Evolutionary conservation across 2,329 filamentous ascomycete genomes (phyloP), one percentile per base, ranked within the genome.

Genomic region (Venturia oleaginea): DNA sequence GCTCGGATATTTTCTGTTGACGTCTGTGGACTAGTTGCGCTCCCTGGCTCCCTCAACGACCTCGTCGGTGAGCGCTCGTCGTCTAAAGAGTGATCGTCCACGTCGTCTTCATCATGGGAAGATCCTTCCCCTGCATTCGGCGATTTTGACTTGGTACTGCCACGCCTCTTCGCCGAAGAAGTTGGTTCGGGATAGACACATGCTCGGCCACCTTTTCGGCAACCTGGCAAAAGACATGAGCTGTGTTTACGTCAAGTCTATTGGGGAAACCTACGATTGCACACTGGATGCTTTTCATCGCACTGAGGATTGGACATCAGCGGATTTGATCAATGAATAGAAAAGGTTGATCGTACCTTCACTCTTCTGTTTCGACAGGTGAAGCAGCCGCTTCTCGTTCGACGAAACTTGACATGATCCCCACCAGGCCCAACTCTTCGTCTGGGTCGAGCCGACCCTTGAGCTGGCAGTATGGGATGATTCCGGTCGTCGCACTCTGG

Each of bases 341-440:
- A 40, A 30, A 59, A 59, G 54, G 30, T 32, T 54, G 48, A 40
- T 10, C 69, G 67, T 72, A 84, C 83, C 80, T 87, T 97, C 62
- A 97, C 92, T 74, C 94, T 85, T 69, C 94, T 85, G 70, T 87
- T 88, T 66, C 94, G 85, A 76, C 94, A 99, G 59, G 92, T 97
- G 73, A 85, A 97, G 77, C 94, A 99, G 34, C 94, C 94, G 68
- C 92, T 97, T 70, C 94, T 84, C 54, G 94, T 97, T 69, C 94
- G 86, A 67, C 92, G 88, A 74, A 97, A 93, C 76, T 97, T 97
- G 69, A 95, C 89, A 71, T 89, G 87, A 67, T 95, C 90, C 8
- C 59, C 62, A 13, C 72, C 73, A 27, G 73, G 71, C 15, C 69
- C 68, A 30, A 71, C 65, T 54, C 74, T 71, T 63, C 73, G 70